Percentiles rank a stretch among this genome's conserved stretches.
These are phyloP conservation scores for Dothistroma septosporum DNA, from an alignment of 2,329 filamentous ascomycete genomes.

Conservation along the genomic window DNA sequence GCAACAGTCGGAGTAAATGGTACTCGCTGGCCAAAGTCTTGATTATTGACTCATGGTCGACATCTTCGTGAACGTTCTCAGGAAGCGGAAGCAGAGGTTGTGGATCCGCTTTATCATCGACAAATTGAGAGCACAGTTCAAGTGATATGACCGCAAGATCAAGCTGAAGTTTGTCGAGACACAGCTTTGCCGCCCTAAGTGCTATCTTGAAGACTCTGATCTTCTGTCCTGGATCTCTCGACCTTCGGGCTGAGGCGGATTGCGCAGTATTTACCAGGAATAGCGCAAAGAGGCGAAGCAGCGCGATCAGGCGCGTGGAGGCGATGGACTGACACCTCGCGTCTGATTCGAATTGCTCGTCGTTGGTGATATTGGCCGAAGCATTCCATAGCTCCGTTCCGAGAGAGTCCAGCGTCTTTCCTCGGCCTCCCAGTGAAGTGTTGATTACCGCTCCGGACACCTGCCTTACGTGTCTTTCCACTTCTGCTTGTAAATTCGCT, in stretches of 20 bases:
- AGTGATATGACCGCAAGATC: conserved; percentile 59
- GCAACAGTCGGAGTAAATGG: conserved; percentile 58
- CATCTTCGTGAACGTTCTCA: not conserved
- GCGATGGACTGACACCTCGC: not conserved
- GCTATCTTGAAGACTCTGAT: conserved; percentile 63
- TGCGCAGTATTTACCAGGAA: conserved; percentile 60
- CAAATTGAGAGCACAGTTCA: conserved; percentile 58
- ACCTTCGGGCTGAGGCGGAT: conserved; percentile 26
- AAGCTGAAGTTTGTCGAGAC: conserved; percentile 57
- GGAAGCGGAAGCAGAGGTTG: conserved; percentile 16
- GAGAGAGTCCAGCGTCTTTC: conserved; percentile 51
- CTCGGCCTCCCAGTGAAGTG: conserved; percentile 29
- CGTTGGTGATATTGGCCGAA: conserved; percentile 43
- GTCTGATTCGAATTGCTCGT: conserved; percentile 10
- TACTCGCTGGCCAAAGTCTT: conserved; percentile 57
- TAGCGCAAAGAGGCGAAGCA: conserved; percentile 59
- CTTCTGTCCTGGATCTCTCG: conserved; percentile 29
- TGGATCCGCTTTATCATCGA: conserved; percentile 7
- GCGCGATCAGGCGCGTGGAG: conserved; percentile 16
- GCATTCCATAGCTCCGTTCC: conserved; percentile 67
- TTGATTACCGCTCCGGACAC: conserved; percentile 11
- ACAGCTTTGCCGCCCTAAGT: conserved; percentile 61
- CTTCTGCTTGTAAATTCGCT: conserved; percentile 16
- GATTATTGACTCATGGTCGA: conserved; percentile 18
- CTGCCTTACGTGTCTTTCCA: conserved; percentile 19